Percentiles rank a stretch among this genome's conserved stretches.
These are phyloP conservation scores for Rostrohypoxylon terebratum DNA, from an alignment of 495 filamentous ascomycete genomes.

Conservation along the genomic window DNA sequence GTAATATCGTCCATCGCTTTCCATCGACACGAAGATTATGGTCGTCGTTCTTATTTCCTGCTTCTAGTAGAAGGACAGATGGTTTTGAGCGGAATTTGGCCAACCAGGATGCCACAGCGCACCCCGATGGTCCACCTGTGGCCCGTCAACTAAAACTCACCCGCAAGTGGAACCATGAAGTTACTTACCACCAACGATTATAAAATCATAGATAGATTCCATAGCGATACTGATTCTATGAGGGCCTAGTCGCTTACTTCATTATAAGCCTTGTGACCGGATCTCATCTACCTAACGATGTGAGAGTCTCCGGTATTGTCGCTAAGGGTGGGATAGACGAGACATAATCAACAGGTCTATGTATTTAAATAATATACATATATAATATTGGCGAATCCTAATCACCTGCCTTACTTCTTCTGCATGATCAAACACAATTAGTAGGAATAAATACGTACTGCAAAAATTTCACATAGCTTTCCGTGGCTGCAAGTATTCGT, in stretches of 20 bases:
- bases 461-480: neutral
- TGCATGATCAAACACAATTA: neutral
- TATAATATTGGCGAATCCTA: neutral
- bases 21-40: constrained; percentile 58
- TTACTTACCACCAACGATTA: constrained; percentile 64
- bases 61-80: constrained; percentile 68
- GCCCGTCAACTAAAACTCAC: neutral
- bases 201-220: constrained; percentile 59
- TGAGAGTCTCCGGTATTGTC: too few species aligned
- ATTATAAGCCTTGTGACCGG: neutral
- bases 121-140: constrained; percentile 68
- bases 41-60: constrained; percentile 62
- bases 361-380: too few species aligned
- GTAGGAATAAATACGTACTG: neutral
- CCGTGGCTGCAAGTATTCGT: neutral
- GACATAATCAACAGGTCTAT: too few species aligned
- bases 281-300: too few species aligned
- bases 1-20: constrained; percentile 64
- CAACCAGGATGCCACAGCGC: constrained; percentile 60
- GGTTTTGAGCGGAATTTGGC: constrained; percentile 58
- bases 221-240: neutral
- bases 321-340: too few species aligned
- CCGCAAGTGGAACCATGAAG: neutral
- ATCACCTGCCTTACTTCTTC: neutral
- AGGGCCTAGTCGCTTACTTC: neutral